Percentiles rank a stretch among this genome's conserved stretches.
Evolutionary conservation across 768 basidiomycete species (phyloP).

Genomic region (Termitomyces sp.): DNA sequence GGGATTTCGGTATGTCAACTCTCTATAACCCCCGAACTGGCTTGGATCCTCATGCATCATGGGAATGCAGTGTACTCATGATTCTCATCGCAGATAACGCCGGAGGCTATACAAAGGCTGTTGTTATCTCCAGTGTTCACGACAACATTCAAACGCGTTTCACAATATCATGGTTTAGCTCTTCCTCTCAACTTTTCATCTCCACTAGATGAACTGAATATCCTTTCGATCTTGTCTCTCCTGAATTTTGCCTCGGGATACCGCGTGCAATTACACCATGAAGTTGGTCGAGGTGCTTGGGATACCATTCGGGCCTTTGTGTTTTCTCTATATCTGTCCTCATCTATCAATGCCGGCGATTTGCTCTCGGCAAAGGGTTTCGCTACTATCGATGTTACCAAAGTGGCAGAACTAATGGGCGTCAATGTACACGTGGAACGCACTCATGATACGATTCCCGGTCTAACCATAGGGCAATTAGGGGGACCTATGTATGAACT

Average conservation of each 20-base stretch:
- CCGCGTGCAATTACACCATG: slow-evolving; percentile 65
- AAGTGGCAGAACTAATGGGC: slow-evolving; percentile 72
- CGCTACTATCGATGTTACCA: slow-evolving; percentile 42
- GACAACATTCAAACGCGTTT: slow-evolving; percentile 57
- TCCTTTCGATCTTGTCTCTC: slow-evolving; percentile 72
- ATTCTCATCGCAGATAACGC: slow-evolving; percentile 43
- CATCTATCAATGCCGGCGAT: slow-evolving; percentile 51
- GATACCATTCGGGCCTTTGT: slow-evolving; percentile 76
- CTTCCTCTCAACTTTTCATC: slow-evolving; percentile 81
- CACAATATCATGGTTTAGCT: slow-evolving; percentile 61
- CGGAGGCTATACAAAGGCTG: slow-evolving; percentile 55
- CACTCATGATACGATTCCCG: slow-evolving; percentile 65
- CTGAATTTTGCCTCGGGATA: slow-evolving; percentile 86
- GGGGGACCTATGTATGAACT: slow-evolving; percentile 73
- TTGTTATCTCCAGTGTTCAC: slow-evolving; percentile 63
- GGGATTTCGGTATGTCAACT: slow-evolving; percentile 47
- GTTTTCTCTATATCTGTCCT: slow-evolving; percentile 69
- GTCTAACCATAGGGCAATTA: slow-evolving; percentile 69
- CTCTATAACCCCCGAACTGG: not conserved
- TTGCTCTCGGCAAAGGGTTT: slow-evolving; percentile 69
- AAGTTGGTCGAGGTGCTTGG: slow-evolving; percentile 78
- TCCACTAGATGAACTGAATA: slow-evolving; percentile 70
- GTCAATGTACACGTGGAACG: slow-evolving; percentile 67
- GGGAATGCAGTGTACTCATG: slow-evolving; percentile 1
- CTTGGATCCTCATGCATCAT: not conserved